Percentiles rank a stretch among this genome's conserved stretches.
Evolutionary conservation across 2,329 filamentous ascomycete genomes (phyloP).

Genomic region (Penicillium sp.): DNA sequence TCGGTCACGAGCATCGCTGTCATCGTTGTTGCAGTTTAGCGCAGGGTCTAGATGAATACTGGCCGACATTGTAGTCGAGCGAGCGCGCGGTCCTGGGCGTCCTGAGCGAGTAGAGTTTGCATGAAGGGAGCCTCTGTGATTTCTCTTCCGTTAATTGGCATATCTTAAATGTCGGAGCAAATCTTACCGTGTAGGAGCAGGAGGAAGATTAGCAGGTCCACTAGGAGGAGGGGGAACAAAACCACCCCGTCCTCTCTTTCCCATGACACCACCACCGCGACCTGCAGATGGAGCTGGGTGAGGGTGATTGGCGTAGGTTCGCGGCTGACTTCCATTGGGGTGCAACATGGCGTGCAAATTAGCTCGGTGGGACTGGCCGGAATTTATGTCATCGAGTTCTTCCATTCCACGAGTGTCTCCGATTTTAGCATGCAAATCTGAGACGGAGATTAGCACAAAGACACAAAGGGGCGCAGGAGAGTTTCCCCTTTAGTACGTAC

Average conservation of each 20-base stretch:
- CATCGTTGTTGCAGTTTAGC: not conserved
- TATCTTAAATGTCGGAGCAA: not conserved
- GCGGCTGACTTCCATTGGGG: not conserved
- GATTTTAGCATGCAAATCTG: not conserved
- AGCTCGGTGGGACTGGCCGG: constrained; percentile 1
- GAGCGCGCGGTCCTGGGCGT: not conserved
- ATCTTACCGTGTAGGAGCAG: not conserved
- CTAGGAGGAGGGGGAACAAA: not conserved
- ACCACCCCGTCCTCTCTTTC: not conserved
- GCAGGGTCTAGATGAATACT: not conserved
- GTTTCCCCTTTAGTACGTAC: not conserved
- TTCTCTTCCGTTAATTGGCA: not conserved
- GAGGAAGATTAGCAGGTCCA: not conserved
- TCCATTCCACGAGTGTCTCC: not conserved
- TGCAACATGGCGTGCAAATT: not conserved
- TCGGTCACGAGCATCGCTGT: not conserved
- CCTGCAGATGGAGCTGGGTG: not conserved
- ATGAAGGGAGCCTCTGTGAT: not conserved
- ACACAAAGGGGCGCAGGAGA: not conserved
- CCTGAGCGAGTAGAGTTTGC: not conserved
- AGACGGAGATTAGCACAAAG: not conserved
- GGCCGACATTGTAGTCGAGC: not conserved
- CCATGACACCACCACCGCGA: not conserved
- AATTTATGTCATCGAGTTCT: not conserved
- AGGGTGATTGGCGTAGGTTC: not conserved